phyloP scores from a whole-genome alignment of 2,329 filamentous ascomycete species.

The Hypoxylon sp. region DNA sequence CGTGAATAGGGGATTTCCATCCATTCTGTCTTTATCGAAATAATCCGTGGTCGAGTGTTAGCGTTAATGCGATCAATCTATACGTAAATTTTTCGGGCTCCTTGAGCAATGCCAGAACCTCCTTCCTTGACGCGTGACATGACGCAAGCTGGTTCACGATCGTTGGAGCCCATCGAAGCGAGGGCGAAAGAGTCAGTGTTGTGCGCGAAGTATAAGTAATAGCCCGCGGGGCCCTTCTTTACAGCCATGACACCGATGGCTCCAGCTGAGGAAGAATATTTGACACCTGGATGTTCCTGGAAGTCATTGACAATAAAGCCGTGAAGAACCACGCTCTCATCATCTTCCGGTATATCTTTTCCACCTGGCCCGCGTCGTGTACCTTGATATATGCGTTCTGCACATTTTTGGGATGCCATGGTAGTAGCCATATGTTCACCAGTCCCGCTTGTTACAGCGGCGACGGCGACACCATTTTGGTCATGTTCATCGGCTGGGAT shows the following conservation, averaged over 20 bases:
- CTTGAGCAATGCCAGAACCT: conserved; percentile 66
- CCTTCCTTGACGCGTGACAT: conserved; percentile 82
- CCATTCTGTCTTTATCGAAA: background rate
- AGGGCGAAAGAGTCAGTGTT: conserved; percentile 93
- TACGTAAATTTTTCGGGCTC: conserved; percentile 66
- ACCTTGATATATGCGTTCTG: conserved; percentile 84
- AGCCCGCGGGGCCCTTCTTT: conserved; percentile 83
- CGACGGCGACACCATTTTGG: conserved; percentile 77
- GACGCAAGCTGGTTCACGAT: conserved; percentile 81
- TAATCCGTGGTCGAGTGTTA: background rate
- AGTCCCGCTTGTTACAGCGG: conserved; percentile 91
- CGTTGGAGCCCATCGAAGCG: conserved; percentile 87
- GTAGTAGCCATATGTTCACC: conserved; percentile 99
- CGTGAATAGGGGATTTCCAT: background rate
- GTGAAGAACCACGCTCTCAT: conserved; percentile 82
- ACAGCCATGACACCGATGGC: conserved; percentile 93
- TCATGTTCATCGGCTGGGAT: conserved; percentile 83
- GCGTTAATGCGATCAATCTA: conserved; percentile 23
- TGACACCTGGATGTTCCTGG: conserved; percentile 90
- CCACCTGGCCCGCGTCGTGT: conserved; percentile 74
- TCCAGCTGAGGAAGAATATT: conserved; percentile 82
- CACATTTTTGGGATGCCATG: conserved; percentile 88
- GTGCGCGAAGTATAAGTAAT: conserved; percentile 93
- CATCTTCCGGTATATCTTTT: conserved; percentile 74
- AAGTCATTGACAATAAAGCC: conserved; percentile 91